Evolutionary conservation across 257 asterid genomes (phyloP).

Genomic region (Capsicum baccatum): DNA sequence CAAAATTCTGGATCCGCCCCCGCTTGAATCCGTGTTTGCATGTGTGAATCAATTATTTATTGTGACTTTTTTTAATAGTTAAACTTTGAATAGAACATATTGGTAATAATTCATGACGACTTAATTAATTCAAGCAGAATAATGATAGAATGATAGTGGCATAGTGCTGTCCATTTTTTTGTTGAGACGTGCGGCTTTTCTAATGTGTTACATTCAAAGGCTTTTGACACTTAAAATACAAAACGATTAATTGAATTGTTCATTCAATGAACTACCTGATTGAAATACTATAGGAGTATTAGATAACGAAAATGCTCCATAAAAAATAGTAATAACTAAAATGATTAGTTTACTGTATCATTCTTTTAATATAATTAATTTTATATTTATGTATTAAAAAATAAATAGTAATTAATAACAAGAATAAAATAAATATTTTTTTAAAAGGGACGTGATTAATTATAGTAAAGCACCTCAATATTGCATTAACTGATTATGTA

Average conservation of each 20-base stretch:
- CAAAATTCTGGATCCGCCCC: too few relatives aligned
- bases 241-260: background rate
- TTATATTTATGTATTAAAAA: too few relatives aligned
- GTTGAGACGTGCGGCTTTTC: background rate
- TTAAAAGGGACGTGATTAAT: too few relatives aligned
- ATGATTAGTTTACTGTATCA: too few relatives aligned
- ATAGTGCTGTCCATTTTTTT: background rate
- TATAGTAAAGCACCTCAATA: too few relatives aligned
- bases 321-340: too few relatives aligned
- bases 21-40: background rate
- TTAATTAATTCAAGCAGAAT: background rate
- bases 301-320: background rate
- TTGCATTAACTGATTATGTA: too few relatives aligned
- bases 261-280: background rate
- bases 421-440: too few relatives aligned
- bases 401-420: too few relatives aligned
- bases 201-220: background rate
- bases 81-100: conserved; percentile 1
- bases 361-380: too few relatives aligned
- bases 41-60: background rate
- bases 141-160: background rate
- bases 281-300: background rate
- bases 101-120: background rate
- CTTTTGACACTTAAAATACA: background rate
- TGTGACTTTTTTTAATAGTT: background rate